Conservation (phyloP, 2,329 filamentous ascomycete genomes). For the Helotiales sp. region DNA sequence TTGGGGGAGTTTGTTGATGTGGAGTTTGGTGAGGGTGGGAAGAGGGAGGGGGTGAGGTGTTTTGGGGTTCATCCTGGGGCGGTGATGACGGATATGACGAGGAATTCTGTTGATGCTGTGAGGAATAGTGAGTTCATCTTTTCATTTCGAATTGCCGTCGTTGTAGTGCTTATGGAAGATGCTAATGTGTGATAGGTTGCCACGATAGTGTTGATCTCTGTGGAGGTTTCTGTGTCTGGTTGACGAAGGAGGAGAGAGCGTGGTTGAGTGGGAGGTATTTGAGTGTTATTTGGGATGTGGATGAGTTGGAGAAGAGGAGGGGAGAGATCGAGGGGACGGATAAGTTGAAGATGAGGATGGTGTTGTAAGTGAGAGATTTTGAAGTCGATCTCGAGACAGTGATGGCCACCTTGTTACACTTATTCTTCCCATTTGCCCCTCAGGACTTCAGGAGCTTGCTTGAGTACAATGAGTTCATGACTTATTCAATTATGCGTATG, state of each 20-base stretch:
- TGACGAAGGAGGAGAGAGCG: conserved; percentile 42
- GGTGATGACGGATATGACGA: conserved; percentile 39
- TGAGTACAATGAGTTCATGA: too few relatives aligned
- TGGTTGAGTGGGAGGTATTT: conserved; percentile 49
- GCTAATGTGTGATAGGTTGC: conserved; percentile 19
- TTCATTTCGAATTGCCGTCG: not conserved
- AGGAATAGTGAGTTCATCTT: conserved; percentile 23
- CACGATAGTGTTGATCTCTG: conserved; percentile 40
- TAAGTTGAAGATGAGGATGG: conserved; percentile 37
- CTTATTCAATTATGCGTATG: too few relatives aligned
- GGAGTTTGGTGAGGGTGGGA: conserved; percentile 42
- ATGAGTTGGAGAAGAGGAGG: conserved; percentile 42
- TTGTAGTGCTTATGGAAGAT: not conserved
- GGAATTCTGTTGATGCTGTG: conserved; percentile 31
- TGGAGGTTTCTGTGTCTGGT: conserved; percentile 44
- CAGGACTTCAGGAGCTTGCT: too few relatives aligned
- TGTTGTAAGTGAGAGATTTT: too few relatives aligned
- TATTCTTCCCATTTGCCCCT: too few relatives aligned
- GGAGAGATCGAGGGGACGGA: conserved; percentile 43
- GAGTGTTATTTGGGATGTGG: conserved; percentile 47
- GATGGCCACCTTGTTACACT: too few relatives aligned
- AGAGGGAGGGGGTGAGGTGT: conserved; percentile 40
- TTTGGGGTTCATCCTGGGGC: conserved; percentile 43
- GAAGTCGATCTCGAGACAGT: too few relatives aligned
- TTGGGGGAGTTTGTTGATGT: conserved; percentile 49